Base-by-base conservation (phyloP, 2,329 filamentous ascomycete species). In the Paraphaeosphaeria minitans region DNA sequence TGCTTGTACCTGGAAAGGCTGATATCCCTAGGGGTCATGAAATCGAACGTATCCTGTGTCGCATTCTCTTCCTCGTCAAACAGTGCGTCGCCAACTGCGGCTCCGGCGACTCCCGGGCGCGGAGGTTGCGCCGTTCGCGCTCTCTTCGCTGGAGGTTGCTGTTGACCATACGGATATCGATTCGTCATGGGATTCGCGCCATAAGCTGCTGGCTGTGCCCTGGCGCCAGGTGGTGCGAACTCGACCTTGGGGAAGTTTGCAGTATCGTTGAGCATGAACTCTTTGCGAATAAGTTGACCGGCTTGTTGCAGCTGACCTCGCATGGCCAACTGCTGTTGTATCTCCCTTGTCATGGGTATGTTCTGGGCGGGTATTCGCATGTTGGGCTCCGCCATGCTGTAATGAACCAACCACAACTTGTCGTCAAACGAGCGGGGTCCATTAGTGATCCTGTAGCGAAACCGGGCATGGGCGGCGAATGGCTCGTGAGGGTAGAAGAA, bases 211-310 rank as follows among this genome's bases (percentile, higher is more conserved):
- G 71, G 68, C 29, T 69, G 74, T 27, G 60, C 64, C 51, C 57
- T 53, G 4, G 62, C 55, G n/a, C 55, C 62, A 24, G 60, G 63
- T 39, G 70, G 75, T n/a, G 90, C 90, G 62, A 91, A 87, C 46
- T 87, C 87, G 59, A 98, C 89, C 24, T 88, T 88, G 3, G 95
- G 94, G 93, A 94, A 98, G 78, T 92, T 96, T 64, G 87, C 85
- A 42, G 92, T 87, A 77, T 98, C 95, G 51, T 91, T 88, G 21
- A 98, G 84, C 89, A 97, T 96, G 73, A 98, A 98, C 70, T 97
- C 93, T 73, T 97, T 96, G 67, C 92, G 89, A 57, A 97, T 88
- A 50, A 78, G 62, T 68, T 93, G 90, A 7, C 93, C 94, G 64
- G 91, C 90, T 55, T 83, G 84, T 77, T 90, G 78, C 82, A 91